A percentile compares a stretch with the other conserved stretches of the same genome.
These are phyloP conservation scores for Xylariaceae sp. DNA, from an alignment of 2,329 filamentous ascomycete species.

Conservation along the genomic window DNA sequence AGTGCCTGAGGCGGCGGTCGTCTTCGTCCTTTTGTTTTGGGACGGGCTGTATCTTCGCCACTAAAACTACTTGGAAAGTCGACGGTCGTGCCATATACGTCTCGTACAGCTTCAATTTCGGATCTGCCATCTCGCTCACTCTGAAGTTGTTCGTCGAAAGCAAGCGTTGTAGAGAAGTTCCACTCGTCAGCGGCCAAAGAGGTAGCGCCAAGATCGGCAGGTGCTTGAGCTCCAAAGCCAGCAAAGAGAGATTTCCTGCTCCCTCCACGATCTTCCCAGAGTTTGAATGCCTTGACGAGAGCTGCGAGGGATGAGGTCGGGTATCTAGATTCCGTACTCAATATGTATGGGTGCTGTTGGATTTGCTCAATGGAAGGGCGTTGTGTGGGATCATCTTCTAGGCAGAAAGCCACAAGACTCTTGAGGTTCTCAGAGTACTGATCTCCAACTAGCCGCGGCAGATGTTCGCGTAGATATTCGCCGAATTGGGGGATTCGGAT, in stretches of 20 bases:
- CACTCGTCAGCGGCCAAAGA: constrained; percentile 64
- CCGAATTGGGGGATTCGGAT: constrained; percentile 59
- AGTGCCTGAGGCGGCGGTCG: constrained; percentile 64
- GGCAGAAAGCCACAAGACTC: constrained; percentile 74
- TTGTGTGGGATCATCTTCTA: constrained; percentile 70
- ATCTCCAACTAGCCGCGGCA: constrained; percentile 73
- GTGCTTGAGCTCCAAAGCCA: constrained; percentile 62
- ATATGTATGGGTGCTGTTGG: constrained; percentile 72
- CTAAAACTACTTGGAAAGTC: constrained; percentile 55
- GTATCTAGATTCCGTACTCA: constrained; percentile 65
- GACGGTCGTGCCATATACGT: constrained; percentile 64
- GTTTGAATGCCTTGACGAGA: constrained; percentile 73
- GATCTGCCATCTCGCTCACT: constrained; percentile 53
- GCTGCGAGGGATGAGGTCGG: constrained; percentile 68
- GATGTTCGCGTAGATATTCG: constrained; percentile 63
- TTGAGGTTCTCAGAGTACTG: constrained; percentile 72
- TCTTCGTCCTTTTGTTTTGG: constrained; percentile 59
- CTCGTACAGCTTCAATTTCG: constrained; percentile 60
- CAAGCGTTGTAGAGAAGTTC: constrained; percentile 70
- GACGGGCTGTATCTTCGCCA: constrained; percentile 58
- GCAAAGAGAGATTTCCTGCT: constrained; percentile 70
- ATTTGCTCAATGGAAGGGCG: constrained; percentile 74
- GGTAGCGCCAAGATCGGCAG: constrained; percentile 51
- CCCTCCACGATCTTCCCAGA: constrained; percentile 78
- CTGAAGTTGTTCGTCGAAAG: constrained; percentile 65